Conservation (phyloP, 2,329 filamentous ascomycete genomes). For the Blastomyces gilchristii region DNA sequence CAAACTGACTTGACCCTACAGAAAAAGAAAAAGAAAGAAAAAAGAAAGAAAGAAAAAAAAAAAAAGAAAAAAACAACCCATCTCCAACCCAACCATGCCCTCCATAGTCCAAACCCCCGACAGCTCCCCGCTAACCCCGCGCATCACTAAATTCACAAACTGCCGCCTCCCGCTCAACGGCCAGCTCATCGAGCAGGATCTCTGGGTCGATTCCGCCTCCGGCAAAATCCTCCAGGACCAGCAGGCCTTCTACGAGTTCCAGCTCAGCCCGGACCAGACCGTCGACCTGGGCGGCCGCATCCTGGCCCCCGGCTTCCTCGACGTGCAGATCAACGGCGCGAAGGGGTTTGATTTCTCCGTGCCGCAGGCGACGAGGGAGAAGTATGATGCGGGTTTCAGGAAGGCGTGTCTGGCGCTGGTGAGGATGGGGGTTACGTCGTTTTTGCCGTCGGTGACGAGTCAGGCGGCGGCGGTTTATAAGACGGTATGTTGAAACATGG, state of each 20-base stretch:
- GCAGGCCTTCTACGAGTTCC: conserved; percentile 43
- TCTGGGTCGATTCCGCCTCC: conserved; percentile 76
- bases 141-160: conserved; percentile 81
- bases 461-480: conserved; percentile 79
- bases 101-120: conserved; percentile 25
- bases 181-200: conserved; percentile 60
- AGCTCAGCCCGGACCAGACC: conserved; percentile 54
- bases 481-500: conserved; percentile 40
- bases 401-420: conserved; percentile 62
- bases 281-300: conserved; percentile 77
- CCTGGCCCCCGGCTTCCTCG: conserved; percentile 75
- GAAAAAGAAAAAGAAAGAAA: not conserved
- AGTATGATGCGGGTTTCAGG: conserved; percentile 62
- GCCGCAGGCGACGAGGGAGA: conserved; percentile 52
- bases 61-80: no score
- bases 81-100: conserved; percentile 23
- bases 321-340: conserved; percentile 83
- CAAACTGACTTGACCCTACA: not conserved
- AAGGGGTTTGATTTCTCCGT: conserved; percentile 89
- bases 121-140: conserved; percentile 25
- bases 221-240: conserved; percentile 71
- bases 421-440: conserved; percentile 75
- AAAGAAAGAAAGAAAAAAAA: not conserved
- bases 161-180: conserved; percentile 64
- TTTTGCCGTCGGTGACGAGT: conserved; percentile 67